Conservation (phyloP, 768 basidiomycete genomes). For the Mycena pura region DNA sequence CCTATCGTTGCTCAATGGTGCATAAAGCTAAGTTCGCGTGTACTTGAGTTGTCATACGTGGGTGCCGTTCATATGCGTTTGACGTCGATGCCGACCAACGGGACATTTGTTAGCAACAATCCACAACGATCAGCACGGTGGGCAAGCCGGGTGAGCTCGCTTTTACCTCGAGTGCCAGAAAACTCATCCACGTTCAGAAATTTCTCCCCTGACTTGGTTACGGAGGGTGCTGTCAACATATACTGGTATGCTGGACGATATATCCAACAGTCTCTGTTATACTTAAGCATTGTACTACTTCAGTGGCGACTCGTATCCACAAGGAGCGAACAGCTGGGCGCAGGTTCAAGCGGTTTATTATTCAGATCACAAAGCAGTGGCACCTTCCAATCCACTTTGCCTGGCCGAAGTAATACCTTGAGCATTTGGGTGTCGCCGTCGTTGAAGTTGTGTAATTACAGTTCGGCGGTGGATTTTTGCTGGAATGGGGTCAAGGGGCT, state of each 20-base stretch:
- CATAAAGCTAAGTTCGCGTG: too few species aligned
- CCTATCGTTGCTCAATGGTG: too few species aligned
- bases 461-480: constrained; percentile 58
- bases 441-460: constrained; percentile 20
- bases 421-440: neutral
- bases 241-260: constrained; percentile 52
- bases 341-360: constrained; percentile 58
- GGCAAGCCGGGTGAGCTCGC: constrained; percentile 41
- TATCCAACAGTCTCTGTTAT: neutral
- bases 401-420: constrained; percentile 53
- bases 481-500: constrained; percentile 50
- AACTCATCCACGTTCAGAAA: constrained; percentile 32
- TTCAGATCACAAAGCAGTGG: constrained; percentile 49
- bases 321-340: constrained; percentile 53
- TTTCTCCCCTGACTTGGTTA: constrained; percentile 55
- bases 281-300: neutral
- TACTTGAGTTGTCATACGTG: constrained; percentile 57
- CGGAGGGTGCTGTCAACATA: constrained; percentile 53
- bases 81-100: neutral
- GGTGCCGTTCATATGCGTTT: constrained; percentile 29
- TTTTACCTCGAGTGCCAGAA: neutral
- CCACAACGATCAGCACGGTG: constrained; percentile 57
- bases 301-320: constrained; percentile 60
- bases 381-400: constrained; percentile 55
- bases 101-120: constrained; percentile 48